Conservation (phyloP, 1,284 basidiomycete genomes). For the Schizophyllum commune region DNA sequence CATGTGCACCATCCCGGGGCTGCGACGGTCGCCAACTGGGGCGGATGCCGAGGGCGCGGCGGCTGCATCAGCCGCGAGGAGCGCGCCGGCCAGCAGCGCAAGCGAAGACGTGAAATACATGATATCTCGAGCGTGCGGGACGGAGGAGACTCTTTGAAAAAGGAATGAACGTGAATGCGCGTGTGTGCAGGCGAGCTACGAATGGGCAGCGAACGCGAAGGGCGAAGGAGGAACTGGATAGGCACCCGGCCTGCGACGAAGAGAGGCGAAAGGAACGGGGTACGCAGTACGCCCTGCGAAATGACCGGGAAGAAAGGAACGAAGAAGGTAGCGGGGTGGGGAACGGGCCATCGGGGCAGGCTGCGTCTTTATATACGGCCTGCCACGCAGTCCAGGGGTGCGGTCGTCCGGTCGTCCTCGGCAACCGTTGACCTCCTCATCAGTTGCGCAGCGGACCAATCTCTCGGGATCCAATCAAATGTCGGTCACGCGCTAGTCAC, state of each 20-base stretch:
- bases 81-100: constrained; percentile 44
- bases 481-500: neutral
- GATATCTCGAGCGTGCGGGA: constrained; percentile 30
- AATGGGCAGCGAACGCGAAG: constrained; percentile 14
- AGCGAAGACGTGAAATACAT: constrained; percentile 45
- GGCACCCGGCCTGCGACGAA: constrained; percentile 15
- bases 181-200: constrained; percentile 21
- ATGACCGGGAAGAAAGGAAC: constrained; percentile 5
- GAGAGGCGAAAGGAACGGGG: constrained; percentile 5
- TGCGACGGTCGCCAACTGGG: constrained; percentile 19
- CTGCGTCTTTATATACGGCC: neutral
- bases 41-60: constrained; percentile 20
- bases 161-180: constrained; percentile 15
- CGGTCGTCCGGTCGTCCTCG: neutral
- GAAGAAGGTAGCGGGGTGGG: constrained; percentile 8
- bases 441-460: neutral
- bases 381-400: no score
- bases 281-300: neutral
- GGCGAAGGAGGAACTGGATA: constrained; percentile 11
- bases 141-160: constrained; percentile 12
- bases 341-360: neutral
- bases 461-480: neutral
- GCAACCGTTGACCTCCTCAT: neutral
- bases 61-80: constrained; percentile 31
- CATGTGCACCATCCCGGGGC: constrained; percentile 40